These are phyloP conservation scores for Eucalyptus shirleyi DNA, from an alignment of 345 rosid genomes.

Conservation along the genomic window DNA sequence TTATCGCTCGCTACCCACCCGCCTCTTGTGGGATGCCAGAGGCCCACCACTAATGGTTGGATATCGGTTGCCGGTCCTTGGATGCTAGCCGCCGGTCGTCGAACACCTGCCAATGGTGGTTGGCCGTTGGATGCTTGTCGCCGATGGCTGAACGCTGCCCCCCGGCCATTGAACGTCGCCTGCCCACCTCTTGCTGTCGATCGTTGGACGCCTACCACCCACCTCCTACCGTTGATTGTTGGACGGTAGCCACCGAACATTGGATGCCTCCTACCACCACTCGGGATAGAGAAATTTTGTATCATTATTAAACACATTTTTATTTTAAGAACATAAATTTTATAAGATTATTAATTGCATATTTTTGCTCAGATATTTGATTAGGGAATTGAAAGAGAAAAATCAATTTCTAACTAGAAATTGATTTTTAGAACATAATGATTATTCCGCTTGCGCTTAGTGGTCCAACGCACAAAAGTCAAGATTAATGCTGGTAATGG, in stretches of 20 bases:
- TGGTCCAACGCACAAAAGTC: no score
- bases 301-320: rapidly evolving
- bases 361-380: rapidly evolving
- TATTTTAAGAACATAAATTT: no score
- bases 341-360: rapidly evolving
- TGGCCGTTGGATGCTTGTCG: rapidly evolving
- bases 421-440: no score
- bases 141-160: rapidly evolving
- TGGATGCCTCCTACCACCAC: rapidly evolving
- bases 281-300: rapidly evolving
- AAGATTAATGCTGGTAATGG: rapidly evolving
- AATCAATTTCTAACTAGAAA: rapidly evolving
- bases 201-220: rapidly evolving
- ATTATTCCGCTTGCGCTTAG: rapidly evolving
- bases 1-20: rapidly evolving
- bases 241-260: rapidly evolving
- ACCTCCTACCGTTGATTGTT: rapidly evolving
- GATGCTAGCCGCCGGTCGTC: rapidly evolving
- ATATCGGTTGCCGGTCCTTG: rapidly evolving
- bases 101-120: rapidly evolving
- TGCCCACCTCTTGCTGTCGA: rapidly evolving
- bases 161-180: rapidly evolving
- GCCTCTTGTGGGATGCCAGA: rapidly evolving
- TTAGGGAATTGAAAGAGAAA: no score
- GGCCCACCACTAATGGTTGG: rapidly evolving